Base-by-base conservation (phyloP, 2,329 filamentous ascomycete species). In the Paramyrothecium sp. region DNA sequence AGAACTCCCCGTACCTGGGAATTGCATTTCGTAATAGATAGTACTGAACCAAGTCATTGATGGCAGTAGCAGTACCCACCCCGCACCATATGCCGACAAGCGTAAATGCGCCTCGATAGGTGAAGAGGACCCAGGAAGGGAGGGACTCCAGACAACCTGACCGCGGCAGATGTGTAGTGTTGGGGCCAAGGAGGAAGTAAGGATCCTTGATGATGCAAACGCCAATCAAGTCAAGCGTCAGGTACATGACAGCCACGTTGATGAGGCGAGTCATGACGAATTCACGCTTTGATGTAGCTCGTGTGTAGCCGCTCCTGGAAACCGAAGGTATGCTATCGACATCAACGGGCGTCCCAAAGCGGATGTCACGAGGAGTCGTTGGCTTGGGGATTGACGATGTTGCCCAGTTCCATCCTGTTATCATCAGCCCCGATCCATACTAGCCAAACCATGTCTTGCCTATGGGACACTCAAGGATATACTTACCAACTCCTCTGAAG, bases 201-300 rank as follows among this genome's bases (percentile, higher is more conserved):
- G 89, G 87, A 65, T 98, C 94, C 54, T 84, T 82, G 63, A 88
- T 86, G 76, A 91, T 87, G 60, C 86, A 60, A 2, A 87, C 81
- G 66, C 89, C 90, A 54, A 91, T 71, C 7, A 86, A 57, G 71
- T 97, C 94, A 10, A 97, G 76, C 8, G 83, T 59, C 13, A 95
- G 61, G 68, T 91, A 95, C 61, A 79, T 78, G 41, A 81, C 56
- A 2, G 84, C 55, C n/a, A 88, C 73, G 7, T 67, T 75, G 10
- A 71, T 56, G 12, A 86, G 58, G 23, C 79, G 78, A 17, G 67
- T 63, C 56, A 72, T 69, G 46, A 87, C 56, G 48, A 88, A 80
- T 3, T 75, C 66, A 21, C 63, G 63, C 38, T 75, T 73, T 4
- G 78, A 81, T 5, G 71, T 63, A 57, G 71, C 74, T 21, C 78